Conservation (phyloP, 495 filamentous ascomycete species). For the Penicillium samsonianum region DNA sequence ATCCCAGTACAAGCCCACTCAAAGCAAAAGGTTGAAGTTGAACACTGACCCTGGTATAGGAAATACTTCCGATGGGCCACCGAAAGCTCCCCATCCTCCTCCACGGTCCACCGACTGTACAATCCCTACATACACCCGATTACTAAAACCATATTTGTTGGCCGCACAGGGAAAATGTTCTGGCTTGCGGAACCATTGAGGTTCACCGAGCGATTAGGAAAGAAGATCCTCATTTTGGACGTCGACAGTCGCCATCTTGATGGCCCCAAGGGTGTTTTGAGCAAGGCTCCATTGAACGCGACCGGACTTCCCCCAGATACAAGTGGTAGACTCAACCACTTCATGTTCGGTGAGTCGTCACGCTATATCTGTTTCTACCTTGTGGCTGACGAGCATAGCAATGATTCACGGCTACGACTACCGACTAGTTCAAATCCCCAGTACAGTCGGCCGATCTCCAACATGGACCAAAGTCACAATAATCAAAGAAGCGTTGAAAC, state of each 20-base stretch:
- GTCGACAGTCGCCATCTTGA: conserved; percentile 40
- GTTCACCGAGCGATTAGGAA: conserved; percentile 30
- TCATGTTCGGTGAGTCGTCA: conserved; percentile 33
- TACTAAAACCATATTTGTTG: neutral
- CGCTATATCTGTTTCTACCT: neutral
- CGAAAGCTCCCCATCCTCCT: neutral
- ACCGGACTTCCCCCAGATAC: conserved; percentile 20
- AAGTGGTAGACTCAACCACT: conserved; percentile 43
- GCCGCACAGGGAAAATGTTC: neutral
- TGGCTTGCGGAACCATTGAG: conserved; percentile 1
- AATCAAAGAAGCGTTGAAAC: conserved; percentile 43
- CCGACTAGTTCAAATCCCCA: conserved; percentile 43
- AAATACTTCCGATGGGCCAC: neutral
- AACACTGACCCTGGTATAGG: neutral
- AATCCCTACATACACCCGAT: neutral
- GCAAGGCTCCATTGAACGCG: conserved; percentile 20
- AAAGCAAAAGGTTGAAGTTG: neutral
- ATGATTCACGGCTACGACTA: conserved; percentile 57
- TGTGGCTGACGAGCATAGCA: conserved; percentile 26
- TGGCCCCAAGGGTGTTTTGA: conserved; percentile 31
- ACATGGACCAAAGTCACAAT: conserved; percentile 54
- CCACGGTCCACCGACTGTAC: neutral
- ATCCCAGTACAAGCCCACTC: neutral
- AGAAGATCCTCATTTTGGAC: conserved; percentile 41
- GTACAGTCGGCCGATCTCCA: conserved; percentile 26